Percentiles rank a stretch among this genome's conserved stretches.
These are phyloP conservation scores for Colletotrichum sp. DNA, from an alignment of 2,329 filamentous ascomycete genomes.

Conservation along the genomic window DNA sequence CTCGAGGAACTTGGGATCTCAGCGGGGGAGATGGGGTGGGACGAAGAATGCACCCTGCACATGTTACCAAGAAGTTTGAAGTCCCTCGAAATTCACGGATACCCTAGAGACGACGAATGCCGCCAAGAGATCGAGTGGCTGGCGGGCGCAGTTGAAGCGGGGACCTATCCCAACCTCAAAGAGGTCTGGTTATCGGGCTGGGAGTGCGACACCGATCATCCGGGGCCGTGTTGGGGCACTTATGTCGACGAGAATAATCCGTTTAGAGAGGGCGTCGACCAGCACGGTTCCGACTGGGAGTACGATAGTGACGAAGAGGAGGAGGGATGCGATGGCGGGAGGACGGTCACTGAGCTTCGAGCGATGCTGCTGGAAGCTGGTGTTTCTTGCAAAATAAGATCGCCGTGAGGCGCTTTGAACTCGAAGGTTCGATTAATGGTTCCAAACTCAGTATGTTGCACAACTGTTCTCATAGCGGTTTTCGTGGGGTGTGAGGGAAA, in stretches of 20 bases:
- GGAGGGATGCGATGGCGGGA: background rate
- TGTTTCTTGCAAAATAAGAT: background rate
- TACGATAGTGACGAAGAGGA: background rate
- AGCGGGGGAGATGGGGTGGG: background rate
- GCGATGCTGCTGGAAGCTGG: background rate
- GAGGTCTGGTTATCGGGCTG: background rate
- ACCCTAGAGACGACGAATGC: background rate
- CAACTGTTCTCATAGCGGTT: background rate
- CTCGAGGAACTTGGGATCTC: background rate
- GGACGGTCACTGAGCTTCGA: background rate
- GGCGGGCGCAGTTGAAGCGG: background rate
- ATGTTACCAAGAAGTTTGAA: background rate
- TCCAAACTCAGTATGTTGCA: accelerated
- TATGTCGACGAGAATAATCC: background rate
- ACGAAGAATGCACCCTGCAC: background rate
- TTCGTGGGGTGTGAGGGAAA: accelerated
- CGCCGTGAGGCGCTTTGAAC: accelerated
- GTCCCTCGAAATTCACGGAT: background rate
- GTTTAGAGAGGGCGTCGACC: background rate
- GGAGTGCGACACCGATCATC: background rate
- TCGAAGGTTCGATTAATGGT: accelerated
- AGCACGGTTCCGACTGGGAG: background rate
- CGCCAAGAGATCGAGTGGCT: background rate
- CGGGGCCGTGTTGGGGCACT: background rate
- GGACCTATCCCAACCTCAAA: background rate